Percentiles rank a stretch among this genome's conserved stretches.
phyloP scores from a whole-genome alignment of 2,329 filamentous ascomycete genomes.

The Exophiala lecanii-corni region DNA sequence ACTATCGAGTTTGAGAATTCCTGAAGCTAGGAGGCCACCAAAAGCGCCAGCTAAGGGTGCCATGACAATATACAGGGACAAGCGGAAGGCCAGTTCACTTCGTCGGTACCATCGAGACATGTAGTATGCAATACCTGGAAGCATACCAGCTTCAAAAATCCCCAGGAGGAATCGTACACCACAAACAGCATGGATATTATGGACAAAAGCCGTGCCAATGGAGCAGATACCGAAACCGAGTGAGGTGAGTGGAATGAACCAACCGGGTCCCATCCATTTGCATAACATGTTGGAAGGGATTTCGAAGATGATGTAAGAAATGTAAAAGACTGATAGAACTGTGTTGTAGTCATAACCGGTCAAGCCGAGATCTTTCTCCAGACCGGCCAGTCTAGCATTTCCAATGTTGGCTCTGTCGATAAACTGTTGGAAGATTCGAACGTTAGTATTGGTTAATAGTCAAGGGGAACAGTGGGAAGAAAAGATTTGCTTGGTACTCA shows the following conservation, averaged over 20 bases:
- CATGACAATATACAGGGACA: slow-evolving; percentile 67
- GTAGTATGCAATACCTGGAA: slow-evolving; percentile 71
- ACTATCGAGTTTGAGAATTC: slow-evolving; percentile 56
- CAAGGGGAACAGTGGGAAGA: no score
- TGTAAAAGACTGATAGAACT: slow-evolving; percentile 64
- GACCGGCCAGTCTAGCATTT: slow-evolving; percentile 63
- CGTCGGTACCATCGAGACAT: slow-evolving; percentile 63
- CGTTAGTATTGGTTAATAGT: no score
- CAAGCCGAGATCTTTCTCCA: slow-evolving; percentile 59
- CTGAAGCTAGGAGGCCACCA: slow-evolving; percentile 62
- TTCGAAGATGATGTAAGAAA: slow-evolving; percentile 69
- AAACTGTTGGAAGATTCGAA: background rate
- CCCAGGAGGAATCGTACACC: slow-evolving; percentile 65
- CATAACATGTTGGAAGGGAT: slow-evolving; percentile 65
- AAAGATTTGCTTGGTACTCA: no score
- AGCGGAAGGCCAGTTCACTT: slow-evolving; percentile 61
- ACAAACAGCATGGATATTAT: slow-evolving; percentile 48
- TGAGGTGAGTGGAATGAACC: slow-evolving; percentile 62
- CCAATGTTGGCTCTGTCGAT: slow-evolving; percentile 39
- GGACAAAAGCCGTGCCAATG: slow-evolving; percentile 61
- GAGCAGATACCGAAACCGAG: slow-evolving; percentile 61
- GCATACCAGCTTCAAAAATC: slow-evolving; percentile 60
- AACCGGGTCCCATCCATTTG: slow-evolving; percentile 68
- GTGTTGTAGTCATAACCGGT: slow-evolving; percentile 64
- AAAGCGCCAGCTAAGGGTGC: slow-evolving; percentile 67